Evolutionary conservation across 1,284 basidiomycete species (phyloP), one percentile per base, ranked within the genome.

Genomic region (Ceratobasidium papillatum): DNA sequence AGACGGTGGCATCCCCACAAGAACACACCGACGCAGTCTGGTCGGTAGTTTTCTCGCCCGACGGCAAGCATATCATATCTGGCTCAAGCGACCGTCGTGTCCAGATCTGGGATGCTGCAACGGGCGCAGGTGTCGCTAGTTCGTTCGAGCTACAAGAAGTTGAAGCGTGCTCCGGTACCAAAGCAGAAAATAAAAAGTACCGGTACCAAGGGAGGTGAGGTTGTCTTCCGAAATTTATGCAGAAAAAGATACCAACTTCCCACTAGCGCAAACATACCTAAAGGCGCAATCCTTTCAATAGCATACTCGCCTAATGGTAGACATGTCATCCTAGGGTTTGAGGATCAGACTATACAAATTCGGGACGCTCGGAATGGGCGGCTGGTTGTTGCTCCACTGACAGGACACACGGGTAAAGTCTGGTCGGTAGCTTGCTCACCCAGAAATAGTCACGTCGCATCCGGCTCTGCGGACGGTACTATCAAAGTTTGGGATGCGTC

Each of bases 401-500:
- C n/a, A n/a, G 73, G 63, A 1, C 74, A 75, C 34, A 71, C 30
- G 2, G 43, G n/a, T 14, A 1, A 22, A n/a, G 56, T 71, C 17
- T 4, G 22, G 19, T 75, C 74, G 4, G 65, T 75, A 1, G 66
- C 66, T 4, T 75, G 38, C 74, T 75, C 74, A 11, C 74, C 74
- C 3, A 52, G 61, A 47, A 38, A 52, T 1, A 14, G 3, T 22
- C 38, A 38, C 5, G n/a, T 75, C n/a, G 65, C 52, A n/a, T 75
- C 64, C n/a, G 61, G 38, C 43, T 68, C 47, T 27, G 64, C 4
- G 7, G 64, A 68, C 30, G 9, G 32, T 27, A 51, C 45, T 34
- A 52, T 68, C 32, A 8, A 27, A 3, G 12, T 68, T 2, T 68
- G 64, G 64, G 27, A 32, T 62, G 59, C 34, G 14, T 14, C 5